Evolutionary conservation across 768 basidiomycete species (phyloP), one percentile per base, ranked within the genome.

Genomic region (Exidia glandulosa): DNA sequence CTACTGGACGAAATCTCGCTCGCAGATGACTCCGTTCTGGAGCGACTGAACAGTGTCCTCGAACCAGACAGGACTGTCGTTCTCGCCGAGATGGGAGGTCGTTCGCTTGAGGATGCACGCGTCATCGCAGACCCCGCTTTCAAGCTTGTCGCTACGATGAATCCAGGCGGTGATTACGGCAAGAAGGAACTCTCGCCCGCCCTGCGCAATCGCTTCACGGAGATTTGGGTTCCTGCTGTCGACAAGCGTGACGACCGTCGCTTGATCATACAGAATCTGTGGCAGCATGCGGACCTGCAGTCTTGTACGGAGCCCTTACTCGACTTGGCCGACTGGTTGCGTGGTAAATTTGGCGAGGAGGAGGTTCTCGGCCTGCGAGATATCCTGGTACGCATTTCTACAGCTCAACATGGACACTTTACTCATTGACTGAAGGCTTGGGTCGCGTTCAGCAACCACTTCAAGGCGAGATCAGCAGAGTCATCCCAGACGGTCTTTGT

Each of bases 141-240:
- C 79, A 87, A 94, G 69, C 83, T 99, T 36, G 77, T 97, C 0
- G 93, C 96, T 2, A 98, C 96, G 2, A 99, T 99, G 96, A 99
- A 99, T 70, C 96, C 96, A 0, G 96, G 96, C 23, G 96, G 96
- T 14, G 96, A 99, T 68, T 98, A 94, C 66, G 96, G 96, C 27
- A 99, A 99, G 77, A 99, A 98, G 70, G 96, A 99, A 69, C 76
- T 99, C 2, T 98, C 96, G 1, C 95, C 94, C 32, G 96, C 96
- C 0, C 76, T 99, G 37, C 84, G 96, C 23, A 99, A 98, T 73
- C 84, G 96, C 3, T 99, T 99, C 74, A 99, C 96, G 3, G 96
- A 99, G 71, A 95, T 99, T 32, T 99, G 96, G 95, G 96, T 99
- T 0, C 94, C 95, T 2, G 75, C 85, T 19, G 81, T 97, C 32